Percentiles rank a stretch among this genome's conserved stretches.
These are phyloP conservation scores for Lentinula boryana DNA, from an alignment of 768 basidiomycete genomes.

Conservation along the genomic window DNA sequence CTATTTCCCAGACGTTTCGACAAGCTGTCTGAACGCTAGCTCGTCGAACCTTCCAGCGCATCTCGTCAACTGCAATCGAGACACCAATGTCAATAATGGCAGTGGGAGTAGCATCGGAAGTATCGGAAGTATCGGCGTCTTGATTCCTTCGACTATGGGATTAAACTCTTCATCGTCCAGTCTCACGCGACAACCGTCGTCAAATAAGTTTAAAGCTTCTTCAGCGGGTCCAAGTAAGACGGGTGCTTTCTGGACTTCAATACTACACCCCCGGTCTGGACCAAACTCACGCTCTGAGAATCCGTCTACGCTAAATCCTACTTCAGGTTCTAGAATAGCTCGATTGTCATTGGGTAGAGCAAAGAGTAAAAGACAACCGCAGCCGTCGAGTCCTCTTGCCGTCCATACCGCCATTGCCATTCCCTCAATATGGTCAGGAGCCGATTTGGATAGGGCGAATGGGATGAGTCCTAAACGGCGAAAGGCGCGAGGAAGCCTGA, in stretches of 20 bases:
- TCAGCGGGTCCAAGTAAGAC: not conserved
- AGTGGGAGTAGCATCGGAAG: conserved; percentile 5
- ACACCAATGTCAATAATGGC: not conserved
- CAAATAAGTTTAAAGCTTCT: not conserved
- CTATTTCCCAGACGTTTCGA: conserved; percentile 5
- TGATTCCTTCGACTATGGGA: conserved; percentile 5
- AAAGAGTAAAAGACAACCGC: not conserved
- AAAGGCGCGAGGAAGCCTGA: conserved; percentile 4
- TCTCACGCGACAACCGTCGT: not conserved
- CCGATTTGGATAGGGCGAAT: not conserved
- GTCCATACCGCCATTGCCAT: not conserved
- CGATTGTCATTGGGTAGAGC: not conserved
- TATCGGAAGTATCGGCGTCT: conserved; percentile 5
- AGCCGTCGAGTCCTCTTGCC: conserved; percentile 1
- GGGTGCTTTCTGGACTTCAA: conserved; percentile 3
- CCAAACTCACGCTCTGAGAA: not conserved
- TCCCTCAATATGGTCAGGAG: conserved; percentile 4
- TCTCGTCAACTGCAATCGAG: not conserved
- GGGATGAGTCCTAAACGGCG: conserved; percentile 4
- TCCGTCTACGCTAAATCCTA: not conserved
- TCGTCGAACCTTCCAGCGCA: not conserved
- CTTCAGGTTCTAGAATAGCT: not conserved
- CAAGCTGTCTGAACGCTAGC: not conserved
- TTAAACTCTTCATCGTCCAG: conserved; percentile 2
- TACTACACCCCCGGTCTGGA: conserved; percentile 3